phyloP scores from a whole-genome alignment of 1,284 basidiomycete species.

The Melampsora abietis-canadensis region DNA sequence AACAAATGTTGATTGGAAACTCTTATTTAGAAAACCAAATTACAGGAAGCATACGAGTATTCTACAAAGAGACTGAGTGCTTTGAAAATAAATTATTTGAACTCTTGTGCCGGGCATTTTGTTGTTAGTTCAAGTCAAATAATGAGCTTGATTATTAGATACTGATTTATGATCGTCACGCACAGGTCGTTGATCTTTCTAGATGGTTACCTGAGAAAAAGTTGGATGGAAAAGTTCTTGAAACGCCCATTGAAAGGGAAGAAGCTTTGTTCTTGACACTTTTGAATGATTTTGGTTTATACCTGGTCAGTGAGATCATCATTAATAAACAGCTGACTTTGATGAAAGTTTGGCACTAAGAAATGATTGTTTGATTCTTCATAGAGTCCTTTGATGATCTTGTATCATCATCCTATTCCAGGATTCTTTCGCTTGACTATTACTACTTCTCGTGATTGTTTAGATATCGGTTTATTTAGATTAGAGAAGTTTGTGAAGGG shows the following conservation, averaged over 20 bases:
- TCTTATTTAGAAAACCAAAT: background rate
- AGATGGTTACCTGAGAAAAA: background rate
- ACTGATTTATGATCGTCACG: background rate
- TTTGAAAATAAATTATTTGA: background rate
- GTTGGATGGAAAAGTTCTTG: background rate
- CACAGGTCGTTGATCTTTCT: background rate
- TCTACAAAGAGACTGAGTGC: background rate
- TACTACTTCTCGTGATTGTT: constrained; percentile 10
- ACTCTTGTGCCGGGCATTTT: background rate
- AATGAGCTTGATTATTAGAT: background rate
- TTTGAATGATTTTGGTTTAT: background rate
- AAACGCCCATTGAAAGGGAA: background rate
- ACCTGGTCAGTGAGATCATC: background rate
- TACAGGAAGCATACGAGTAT: background rate
- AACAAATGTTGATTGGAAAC: background rate
- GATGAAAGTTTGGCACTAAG: background rate
- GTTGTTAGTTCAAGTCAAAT: background rate
- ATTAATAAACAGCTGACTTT: background rate
- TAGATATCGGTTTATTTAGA: constrained; percentile 24
- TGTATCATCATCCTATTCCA: constrained; percentile 27
- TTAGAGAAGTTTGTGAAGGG: background rate
- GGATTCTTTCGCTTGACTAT: constrained; percentile 35
- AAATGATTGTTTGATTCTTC: background rate
- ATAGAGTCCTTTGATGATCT: constrained; percentile 13
- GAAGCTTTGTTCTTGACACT: background rate